Percentiles rank a stretch among this genome's conserved stretches.
These are phyloP conservation scores for Dendrocalamus latiflorus DNA, from an alignment of 202 grass and related monocot species.

Conservation along the genomic window DNA sequence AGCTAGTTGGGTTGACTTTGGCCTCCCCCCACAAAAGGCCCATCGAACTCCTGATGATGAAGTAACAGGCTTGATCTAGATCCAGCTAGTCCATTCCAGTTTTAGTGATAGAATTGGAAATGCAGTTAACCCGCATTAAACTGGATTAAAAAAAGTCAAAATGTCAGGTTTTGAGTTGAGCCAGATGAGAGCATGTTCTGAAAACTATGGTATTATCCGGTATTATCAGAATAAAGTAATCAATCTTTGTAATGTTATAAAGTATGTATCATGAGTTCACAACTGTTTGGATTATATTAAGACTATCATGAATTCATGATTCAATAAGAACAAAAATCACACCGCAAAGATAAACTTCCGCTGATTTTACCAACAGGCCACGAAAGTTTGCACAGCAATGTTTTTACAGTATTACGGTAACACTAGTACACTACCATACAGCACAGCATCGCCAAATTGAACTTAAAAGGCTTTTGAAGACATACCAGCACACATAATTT, in stretches of 20 bases:
- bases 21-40: neutral
- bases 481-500: neutral
- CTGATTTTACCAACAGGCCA: slow-evolving; percentile 15
- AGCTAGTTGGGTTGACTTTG: neutral
- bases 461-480: neutral
- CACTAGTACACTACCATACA: neutral
- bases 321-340: neutral
- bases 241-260: neutral
- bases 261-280: neutral
- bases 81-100: neutral
- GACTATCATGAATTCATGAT: neutral
- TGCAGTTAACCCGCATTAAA: neutral
- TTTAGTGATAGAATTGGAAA: neutral
- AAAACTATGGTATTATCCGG: neutral
- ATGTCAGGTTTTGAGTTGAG: neutral
- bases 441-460: neutral
- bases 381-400: neutral
- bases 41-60: neutral
- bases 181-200: neutral
- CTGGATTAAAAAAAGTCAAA: neutral
- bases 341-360: neutral
- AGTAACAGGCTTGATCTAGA: neutral
- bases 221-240: slow-evolving; percentile 3
- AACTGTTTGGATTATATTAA: neutral
- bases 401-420: neutral